A percentile compares a stretch with the other conserved stretches of the same genome.
These are phyloP conservation scores for Colletotrichum sp. DNA, from an alignment of 2,329 filamentous ascomycete species.

Conservation along the genomic window DNA sequence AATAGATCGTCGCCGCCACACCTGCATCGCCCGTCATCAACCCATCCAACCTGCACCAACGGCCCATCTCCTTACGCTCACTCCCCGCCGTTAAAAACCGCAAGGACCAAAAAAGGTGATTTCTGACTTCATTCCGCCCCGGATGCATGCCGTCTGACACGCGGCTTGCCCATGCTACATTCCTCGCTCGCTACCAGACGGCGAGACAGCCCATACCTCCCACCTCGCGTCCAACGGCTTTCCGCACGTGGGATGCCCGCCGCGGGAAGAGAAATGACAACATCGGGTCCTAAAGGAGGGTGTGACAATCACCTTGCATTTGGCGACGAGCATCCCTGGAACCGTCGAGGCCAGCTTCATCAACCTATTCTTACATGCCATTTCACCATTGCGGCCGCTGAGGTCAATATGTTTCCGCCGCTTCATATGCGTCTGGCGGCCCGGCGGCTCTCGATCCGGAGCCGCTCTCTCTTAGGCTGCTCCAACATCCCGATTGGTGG, in stretches of 20 bases:
- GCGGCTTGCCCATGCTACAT: background rate
- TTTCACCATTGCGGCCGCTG: background rate
- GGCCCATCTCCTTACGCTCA: background rate
- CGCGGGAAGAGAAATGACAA: background rate
- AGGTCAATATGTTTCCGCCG: background rate
- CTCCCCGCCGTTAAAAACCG: background rate
- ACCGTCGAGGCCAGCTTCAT: background rate
- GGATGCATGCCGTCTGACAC: background rate
- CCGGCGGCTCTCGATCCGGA: conserved; percentile 1
- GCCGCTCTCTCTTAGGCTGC: background rate
- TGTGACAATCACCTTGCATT: background rate
- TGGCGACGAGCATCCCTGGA: background rate
- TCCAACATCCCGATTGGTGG: background rate
- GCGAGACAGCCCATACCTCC: background rate
- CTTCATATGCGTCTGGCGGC: background rate
- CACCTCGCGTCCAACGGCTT: background rate
- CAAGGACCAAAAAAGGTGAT: background rate
- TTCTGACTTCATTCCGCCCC: background rate
- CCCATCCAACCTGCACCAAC: background rate
- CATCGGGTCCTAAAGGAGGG: background rate
- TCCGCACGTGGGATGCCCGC: background rate
- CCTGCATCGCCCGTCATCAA: background rate
- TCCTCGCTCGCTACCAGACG: background rate
- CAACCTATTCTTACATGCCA: background rate
- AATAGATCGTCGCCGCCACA: background rate